These are phyloP conservation scores for Solanum pimpinellifolium DNA, from an alignment of 257 asterid genomes.

Conservation along the genomic window DNA sequence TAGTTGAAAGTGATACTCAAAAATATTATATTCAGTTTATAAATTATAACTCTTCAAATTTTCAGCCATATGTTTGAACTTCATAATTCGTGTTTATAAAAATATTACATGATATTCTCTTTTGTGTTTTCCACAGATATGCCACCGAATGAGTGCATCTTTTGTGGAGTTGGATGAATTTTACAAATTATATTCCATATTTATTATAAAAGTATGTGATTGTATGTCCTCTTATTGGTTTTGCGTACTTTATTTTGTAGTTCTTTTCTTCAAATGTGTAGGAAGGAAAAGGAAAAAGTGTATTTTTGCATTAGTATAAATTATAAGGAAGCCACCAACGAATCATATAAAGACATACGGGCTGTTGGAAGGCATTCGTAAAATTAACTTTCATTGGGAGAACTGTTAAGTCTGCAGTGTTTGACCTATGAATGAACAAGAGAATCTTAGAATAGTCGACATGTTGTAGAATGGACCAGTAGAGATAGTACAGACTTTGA, in stretches of 20 bases:
- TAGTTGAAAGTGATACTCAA: neutral
- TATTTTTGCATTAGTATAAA: neutral
- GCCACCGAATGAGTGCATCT: too few species aligned
- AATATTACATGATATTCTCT: too few species aligned
- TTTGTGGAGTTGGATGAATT: too few species aligned
- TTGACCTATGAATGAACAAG: neutral
- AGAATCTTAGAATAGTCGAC: neutral
- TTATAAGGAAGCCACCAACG: neutral
- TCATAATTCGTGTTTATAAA: too few species aligned
- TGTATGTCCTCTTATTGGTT: neutral
- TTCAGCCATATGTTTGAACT: too few species aligned
- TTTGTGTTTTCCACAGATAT: too few species aligned
- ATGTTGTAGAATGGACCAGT: neutral
- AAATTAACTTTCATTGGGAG: neutral
- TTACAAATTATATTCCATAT: too few species aligned
- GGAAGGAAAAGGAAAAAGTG: neutral
- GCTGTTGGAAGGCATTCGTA: neutral
- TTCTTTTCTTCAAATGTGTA: neutral
- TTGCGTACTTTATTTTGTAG: neutral
- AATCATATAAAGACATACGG: too few species aligned
- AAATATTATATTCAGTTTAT: too few species aligned
- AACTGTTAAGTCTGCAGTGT: neutral
- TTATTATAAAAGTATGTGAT: neutral
- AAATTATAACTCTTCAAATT: too few species aligned
- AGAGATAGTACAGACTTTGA: neutral